A percentile compares a stretch with the other conserved stretches of the same genome.
Evolutionary conservation across 139 green algal species (phyloP).

Genomic region (Mesostigma viride): DNA sequence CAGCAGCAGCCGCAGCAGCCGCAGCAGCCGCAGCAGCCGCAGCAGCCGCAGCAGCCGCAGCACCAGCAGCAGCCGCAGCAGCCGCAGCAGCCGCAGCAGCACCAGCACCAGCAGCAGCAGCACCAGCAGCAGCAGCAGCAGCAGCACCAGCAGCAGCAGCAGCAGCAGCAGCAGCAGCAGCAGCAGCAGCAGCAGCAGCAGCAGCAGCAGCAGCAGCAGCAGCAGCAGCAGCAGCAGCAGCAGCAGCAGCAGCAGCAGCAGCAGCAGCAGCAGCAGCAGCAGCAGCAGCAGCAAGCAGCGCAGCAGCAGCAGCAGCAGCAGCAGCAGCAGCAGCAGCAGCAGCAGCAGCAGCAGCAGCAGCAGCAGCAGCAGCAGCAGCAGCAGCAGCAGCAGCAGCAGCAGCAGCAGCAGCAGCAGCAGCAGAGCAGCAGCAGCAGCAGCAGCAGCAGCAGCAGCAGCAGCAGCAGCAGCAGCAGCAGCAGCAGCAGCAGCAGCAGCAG

Average conservation of each 20-base stretch:
- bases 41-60: too few relatives aligned
- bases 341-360: neutral
- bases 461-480: neutral
- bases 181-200: conserved; percentile 1
- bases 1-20: too few relatives aligned
- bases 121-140: conserved; percentile 1
- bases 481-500: neutral
- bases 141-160: neutral
- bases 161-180: neutral
- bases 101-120: conserved; percentile 1
- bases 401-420: neutral
- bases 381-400: neutral
- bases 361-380: neutral
- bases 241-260: neutral
- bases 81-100: too few relatives aligned
- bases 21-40: too few relatives aligned
- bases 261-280: neutral
- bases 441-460: neutral
- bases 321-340: neutral
- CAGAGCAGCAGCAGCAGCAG: too few relatives aligned
- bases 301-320: conserved; percentile 1
- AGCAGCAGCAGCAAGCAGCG: neutral
- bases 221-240: neutral
- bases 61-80: too few relatives aligned
- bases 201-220: neutral